These are phyloP conservation scores for Solanum medicagineum DNA, from an alignment of 257 asterid species.

Conservation along the genomic window DNA sequence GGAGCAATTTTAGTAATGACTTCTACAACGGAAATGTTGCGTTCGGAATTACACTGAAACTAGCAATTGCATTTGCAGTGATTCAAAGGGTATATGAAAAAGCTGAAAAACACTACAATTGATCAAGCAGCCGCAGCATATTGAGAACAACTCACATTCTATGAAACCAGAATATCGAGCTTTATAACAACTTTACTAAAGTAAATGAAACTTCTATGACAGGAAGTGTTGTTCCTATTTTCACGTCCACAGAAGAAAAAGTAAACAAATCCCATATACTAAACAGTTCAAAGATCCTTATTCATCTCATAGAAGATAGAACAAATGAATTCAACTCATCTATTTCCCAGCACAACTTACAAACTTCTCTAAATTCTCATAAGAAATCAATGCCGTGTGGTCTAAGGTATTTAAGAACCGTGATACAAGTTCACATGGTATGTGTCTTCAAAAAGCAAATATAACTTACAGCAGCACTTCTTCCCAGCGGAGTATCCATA, in stretches of 20 bases:
- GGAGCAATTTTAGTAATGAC: not conserved
- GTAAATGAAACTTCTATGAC: not conserved
- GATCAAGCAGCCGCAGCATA: not conserved
- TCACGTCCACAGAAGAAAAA: not conserved
- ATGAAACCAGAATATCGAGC: not conserved
- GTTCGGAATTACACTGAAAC: not conserved
- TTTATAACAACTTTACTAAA: not conserved
- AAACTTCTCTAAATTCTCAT: not conserved
- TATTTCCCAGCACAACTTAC: not conserved
- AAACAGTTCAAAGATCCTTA: not conserved
- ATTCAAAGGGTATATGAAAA: not conserved
- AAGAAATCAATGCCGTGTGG: not conserved
- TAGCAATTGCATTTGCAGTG: not conserved
- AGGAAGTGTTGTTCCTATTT: not conserved
- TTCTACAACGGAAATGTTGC: not conserved
- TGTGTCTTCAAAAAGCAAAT: not conserved
- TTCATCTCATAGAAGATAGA: not conserved
- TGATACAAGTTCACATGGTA: not conserved
- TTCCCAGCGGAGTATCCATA: slow-evolving; percentile 76
- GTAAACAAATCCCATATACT: not conserved
- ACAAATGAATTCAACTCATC: not conserved
- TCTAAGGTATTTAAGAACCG: not conserved
- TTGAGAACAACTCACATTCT: not conserved
- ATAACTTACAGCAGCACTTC: slow-evolving; percentile 65
- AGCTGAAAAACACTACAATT: not conserved